phyloP scores from a whole-genome alignment of 148 eudicot species.

The Rhododendron vialii region DNA sequence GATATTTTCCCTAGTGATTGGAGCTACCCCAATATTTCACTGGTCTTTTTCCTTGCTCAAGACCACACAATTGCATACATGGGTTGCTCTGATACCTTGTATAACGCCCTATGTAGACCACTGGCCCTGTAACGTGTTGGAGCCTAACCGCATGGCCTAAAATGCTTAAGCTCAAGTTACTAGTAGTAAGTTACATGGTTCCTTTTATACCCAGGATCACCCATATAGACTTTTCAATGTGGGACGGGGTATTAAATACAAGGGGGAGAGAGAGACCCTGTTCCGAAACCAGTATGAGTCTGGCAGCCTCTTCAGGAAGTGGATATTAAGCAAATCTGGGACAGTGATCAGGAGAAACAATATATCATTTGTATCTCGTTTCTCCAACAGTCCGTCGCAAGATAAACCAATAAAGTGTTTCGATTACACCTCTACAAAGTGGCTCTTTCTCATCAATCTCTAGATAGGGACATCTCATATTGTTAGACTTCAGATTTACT shows the following conservation, averaged over 20 bases:
- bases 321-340: background rate
- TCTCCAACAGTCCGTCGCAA: background rate
- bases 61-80: too few species aligned
- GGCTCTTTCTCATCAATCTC: background rate
- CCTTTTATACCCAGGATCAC: too few species aligned
- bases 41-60: too few species aligned
- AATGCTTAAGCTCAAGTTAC: too few species aligned
- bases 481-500: background rate
- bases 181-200: too few species aligned
- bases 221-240: too few species aligned
- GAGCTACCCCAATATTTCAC: too few species aligned
- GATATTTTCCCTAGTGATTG: too few species aligned
- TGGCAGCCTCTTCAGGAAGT: background rate
- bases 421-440: background rate
- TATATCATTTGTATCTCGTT: background rate
- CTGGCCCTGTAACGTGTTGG: background rate
- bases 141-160: background rate
- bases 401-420: background rate
- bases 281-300: too few species aligned
- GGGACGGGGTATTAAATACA: too few species aligned
- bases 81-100: too few species aligned
- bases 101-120: background rate
- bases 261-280: too few species aligned
- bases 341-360: background rate
- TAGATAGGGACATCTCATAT: background rate